phyloP scores from a whole-genome alignment of 2,329 filamentous ascomycete genomes.

The Calonectria hongkongensis region DNA sequence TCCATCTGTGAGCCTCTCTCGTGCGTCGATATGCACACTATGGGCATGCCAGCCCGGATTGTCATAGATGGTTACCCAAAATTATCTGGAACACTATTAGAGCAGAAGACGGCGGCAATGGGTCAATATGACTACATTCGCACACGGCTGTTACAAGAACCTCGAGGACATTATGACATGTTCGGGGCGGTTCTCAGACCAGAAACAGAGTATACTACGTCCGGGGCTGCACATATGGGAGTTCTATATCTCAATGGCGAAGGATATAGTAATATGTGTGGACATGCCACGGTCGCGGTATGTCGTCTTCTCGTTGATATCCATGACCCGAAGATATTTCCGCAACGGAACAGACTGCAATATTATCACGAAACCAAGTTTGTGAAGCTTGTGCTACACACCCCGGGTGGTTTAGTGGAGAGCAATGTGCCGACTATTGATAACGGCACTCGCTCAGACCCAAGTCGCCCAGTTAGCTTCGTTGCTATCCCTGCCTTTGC shows the following conservation, averaged over 20 bases:
- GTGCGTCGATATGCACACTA: conserved; percentile 32
- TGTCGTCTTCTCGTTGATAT: conserved; percentile 20
- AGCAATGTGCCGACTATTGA: not conserved
- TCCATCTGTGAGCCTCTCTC: not conserved
- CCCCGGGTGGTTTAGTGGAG: conserved; percentile 25
- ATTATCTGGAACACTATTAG: conserved; percentile 6
- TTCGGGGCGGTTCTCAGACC: conserved; percentile 26
- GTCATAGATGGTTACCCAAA: conserved; percentile 22
- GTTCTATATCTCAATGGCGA: conserved; percentile 21
- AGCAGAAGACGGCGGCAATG: conserved; percentile 16
- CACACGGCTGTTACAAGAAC: not conserved
- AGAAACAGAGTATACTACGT: conserved; percentile 10
- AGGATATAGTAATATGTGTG: conserved; percentile 36
- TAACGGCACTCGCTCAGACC: conserved; percentile 18
- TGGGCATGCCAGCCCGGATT: conserved; percentile 26
- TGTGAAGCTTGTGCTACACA: conserved; percentile 16
- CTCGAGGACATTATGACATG: conserved; percentile 32
- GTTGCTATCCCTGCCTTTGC: conserved; percentile 20
- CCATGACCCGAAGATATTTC: conserved; percentile 17
- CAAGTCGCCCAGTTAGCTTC: conserved; percentile 20
- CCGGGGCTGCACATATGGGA: conserved; percentile 35
- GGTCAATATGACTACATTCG: conserved; percentile 21
- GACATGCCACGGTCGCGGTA: conserved; percentile 30
- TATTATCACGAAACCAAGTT: conserved; percentile 15
- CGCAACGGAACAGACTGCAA: not conserved